phyloP scores from a whole-genome alignment of 371 early-diverging fungal genomes.

The Mucor indicus region DNA sequence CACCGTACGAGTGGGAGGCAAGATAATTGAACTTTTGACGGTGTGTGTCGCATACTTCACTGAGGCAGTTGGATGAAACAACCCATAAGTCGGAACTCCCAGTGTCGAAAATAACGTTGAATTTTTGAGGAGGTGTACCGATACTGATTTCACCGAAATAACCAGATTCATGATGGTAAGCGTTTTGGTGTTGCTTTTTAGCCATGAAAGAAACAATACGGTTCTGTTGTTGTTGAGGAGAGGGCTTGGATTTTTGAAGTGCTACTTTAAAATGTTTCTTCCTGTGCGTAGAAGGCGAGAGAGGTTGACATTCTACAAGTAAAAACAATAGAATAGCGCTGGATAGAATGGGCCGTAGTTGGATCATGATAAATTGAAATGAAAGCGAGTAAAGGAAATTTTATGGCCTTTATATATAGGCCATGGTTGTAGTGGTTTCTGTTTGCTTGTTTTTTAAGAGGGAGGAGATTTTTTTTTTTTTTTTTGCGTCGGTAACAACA shows the following conservation, averaged over 20 bases:
- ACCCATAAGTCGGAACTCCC: conserved; percentile 83
- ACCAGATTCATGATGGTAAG: conserved; percentile 44
- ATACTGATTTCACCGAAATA: conserved; percentile 62
- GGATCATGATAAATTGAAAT: neutral
- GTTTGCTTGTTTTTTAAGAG: neutral
- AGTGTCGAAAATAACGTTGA: conserved; percentile 74
- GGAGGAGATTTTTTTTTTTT: neutral
- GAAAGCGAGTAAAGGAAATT: neutral
- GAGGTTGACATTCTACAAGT: conserved; percentile 7
- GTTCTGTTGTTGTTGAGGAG: no score
- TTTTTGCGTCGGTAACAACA: no score
- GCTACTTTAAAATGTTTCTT: conserved; percentile 7
- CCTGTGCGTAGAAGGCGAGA: no score
- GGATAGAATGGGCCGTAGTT: no score
- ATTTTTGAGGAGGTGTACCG: conserved; percentile 67
- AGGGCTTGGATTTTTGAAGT: conserved; percentile 8
- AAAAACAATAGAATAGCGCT: neutral
- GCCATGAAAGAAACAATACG: conserved; percentile 20
- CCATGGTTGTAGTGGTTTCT: neutral
- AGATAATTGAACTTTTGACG: conserved; percentile 14
- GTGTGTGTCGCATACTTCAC: conserved; percentile 50
- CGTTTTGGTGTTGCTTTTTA: conserved; percentile 32
- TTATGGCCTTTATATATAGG: neutral
- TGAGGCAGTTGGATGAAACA: conserved; percentile 85
- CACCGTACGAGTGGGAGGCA: conserved; percentile 7